These are phyloP conservation scores for Sutorius eximius DNA, from an alignment of 1,284 basidiomycete genomes.

Conservation along the genomic window DNA sequence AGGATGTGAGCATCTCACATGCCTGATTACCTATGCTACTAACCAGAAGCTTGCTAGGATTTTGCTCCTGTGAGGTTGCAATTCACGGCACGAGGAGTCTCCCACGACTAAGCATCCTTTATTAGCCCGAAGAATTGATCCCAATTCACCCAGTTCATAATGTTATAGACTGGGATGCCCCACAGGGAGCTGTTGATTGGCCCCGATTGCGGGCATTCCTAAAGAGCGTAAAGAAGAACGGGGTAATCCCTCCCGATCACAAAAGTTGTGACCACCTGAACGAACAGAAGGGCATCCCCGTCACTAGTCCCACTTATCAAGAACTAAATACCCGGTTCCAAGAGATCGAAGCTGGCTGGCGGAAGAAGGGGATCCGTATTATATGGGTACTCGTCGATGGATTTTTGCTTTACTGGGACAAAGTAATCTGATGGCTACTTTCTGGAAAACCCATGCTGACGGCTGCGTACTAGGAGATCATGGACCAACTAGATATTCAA, in stretches of 20 bases:
- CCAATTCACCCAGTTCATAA: constrained; percentile 78
- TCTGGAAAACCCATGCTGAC: not conserved
- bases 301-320: constrained; percentile 44
- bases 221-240: constrained; percentile 57
- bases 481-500: constrained; percentile 74
- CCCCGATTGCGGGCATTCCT: constrained; percentile 58
- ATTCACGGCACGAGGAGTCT: constrained; percentile 1
- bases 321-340: constrained; percentile 56
- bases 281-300: constrained; percentile 68
- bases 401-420: constrained; percentile 91
- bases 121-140: constrained; percentile 72
- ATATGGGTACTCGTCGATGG: constrained; percentile 89
- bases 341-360: constrained; percentile 38
- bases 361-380: constrained; percentile 49
- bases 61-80: constrained; percentile 69
- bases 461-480: constrained; percentile 57
- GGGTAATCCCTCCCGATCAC: constrained; percentile 66
- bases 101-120: constrained; percentile 1
- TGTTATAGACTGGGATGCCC: constrained; percentile 92
- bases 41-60: constrained; percentile 45
- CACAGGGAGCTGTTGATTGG: constrained; percentile 82
- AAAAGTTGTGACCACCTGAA: constrained; percentile 85
- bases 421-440: constrained; percentile 42
- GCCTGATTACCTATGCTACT: constrained; percentile 1
- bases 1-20: constrained; percentile 65